Conservation (phyloP, 441 rosid species). For the Mallotus japonicus region DNA sequence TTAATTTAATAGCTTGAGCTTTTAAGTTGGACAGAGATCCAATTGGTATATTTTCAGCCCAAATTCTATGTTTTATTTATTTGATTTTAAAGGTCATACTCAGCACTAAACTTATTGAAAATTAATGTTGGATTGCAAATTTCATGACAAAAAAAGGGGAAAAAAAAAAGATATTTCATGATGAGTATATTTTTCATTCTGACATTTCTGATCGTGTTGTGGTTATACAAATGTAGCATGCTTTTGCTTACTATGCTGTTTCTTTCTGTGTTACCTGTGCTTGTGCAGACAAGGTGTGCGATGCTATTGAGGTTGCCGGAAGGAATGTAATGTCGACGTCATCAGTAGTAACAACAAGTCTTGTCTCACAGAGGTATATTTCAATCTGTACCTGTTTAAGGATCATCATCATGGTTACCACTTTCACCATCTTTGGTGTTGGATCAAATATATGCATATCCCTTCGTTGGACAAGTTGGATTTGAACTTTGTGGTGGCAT, state of each 20-base stretch:
- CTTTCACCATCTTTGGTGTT: neutral
- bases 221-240: neutral
- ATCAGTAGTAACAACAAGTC: constrained; percentile 75
- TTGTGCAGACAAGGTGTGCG: constrained; percentile 71
- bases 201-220: neutral
- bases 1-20: no score
- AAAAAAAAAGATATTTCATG: no score
- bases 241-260: constrained; percentile 1
- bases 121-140: neutral
- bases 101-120: neutral
- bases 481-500: neutral
- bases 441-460: neutral
- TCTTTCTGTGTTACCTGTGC: neutral
- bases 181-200: neutral
- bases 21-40: no score
- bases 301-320: constrained; percentile 90
- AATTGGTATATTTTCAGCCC: no score
- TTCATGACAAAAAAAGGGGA: neutral
- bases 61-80: no score
- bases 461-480: constrained; percentile 18
- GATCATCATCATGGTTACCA: neutral
- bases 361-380: constrained; percentile 64
- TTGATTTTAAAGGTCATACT: neutral
- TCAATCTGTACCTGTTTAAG: neutral
- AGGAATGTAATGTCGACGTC: constrained; percentile 84